Evolutionary conservation across 768 basidiomycete genomes (phyloP).

Genomic region (Xerocomellus chrysenteron): DNA sequence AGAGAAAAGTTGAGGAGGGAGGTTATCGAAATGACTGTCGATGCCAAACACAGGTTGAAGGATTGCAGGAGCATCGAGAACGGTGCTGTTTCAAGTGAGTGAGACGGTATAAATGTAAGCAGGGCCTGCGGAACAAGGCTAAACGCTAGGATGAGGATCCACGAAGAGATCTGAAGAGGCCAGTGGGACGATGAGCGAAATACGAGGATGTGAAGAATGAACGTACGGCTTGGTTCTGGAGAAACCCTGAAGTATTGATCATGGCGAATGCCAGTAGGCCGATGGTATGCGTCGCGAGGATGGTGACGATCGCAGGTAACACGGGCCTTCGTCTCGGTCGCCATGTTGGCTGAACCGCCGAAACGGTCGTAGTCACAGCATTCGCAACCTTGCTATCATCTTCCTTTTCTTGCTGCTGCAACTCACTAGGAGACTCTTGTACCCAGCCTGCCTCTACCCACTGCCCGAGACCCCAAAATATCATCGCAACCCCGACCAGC

Average conservation of each 20-base stretch:
- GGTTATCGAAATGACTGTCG: slow-evolving; percentile 80
- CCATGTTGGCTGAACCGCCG: slow-evolving; percentile 4
- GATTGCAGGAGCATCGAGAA: slow-evolving; percentile 59
- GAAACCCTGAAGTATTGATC: slow-evolving; percentile 47
- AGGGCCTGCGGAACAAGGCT: slow-evolving; percentile 34
- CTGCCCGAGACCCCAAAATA: slow-evolving; percentile 73
- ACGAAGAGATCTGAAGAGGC: slow-evolving; percentile 30
- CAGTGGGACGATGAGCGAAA: slow-evolving; percentile 16
- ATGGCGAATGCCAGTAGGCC: slow-evolving; percentile 53
- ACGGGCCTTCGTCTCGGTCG: slow-evolving; percentile 50
- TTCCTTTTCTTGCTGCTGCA: slow-evolving; percentile 4
- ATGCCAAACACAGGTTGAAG: slow-evolving; percentile 78
- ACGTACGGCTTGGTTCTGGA: slow-evolving; percentile 42
- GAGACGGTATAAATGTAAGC: slow-evolving; percentile 28
- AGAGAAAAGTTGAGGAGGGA: slow-evolving; percentile 93
- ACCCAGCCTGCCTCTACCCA: slow-evolving; percentile 72
- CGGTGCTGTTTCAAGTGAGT: slow-evolving; percentile 34
- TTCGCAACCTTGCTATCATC: slow-evolving; percentile 10
- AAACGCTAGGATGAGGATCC: slow-evolving; percentile 29
- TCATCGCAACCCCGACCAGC: slow-evolving; percentile 79
- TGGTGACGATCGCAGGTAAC: slow-evolving; percentile 49
- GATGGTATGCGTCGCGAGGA: slow-evolving; percentile 54
- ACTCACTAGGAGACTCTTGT: background rate
- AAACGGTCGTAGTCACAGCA: background rate
- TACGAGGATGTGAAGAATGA: background rate